A percentile compares a stretch with the other conserved stretches of the same genome.
phyloP scores from a whole-genome alignment of 495 filamentous ascomycete genomes.

The Hypoxylon subgilvum region DNA sequence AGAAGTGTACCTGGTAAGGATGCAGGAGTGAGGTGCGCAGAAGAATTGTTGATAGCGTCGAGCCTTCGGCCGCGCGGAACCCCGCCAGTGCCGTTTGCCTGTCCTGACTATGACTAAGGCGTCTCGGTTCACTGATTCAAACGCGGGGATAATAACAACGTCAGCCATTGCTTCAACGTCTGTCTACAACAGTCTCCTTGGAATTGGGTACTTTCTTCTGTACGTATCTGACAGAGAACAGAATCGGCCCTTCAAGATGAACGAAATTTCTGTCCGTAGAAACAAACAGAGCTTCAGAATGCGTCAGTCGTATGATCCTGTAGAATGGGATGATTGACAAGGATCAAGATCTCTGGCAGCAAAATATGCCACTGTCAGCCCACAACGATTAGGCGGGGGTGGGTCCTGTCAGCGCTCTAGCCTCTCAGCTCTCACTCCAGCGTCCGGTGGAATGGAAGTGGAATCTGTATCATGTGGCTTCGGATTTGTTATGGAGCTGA shows the following conservation, averaged over 20 bases:
- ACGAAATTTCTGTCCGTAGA: not conserved
- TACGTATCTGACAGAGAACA: too few species aligned
- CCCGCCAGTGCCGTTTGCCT: slow-evolving; percentile 13
- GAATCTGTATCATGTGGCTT: slow-evolving; percentile 23
- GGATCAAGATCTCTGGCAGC: slow-evolving; percentile 1
- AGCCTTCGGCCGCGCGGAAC: slow-evolving; percentile 36
- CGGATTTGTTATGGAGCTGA: not conserved
- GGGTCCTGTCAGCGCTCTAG: slow-evolving; percentile 8
- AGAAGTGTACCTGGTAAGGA: slow-evolving; percentile 6
- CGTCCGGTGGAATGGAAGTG: slow-evolving; percentile 38
- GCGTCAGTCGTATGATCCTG: slow-evolving; percentile 14
- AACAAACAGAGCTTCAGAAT: not conserved
- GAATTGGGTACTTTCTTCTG: too few species aligned
- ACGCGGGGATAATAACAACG: too few species aligned
- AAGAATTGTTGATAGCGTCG: slow-evolving; percentile 12
- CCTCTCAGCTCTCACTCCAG: slow-evolving; percentile 9
- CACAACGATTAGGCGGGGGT: slow-evolving; percentile 20
- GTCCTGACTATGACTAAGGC: not conserved
- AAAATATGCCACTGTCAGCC: slow-evolving; percentile 12
- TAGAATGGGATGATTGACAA: slow-evolving; percentile 4
- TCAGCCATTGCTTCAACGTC: too few species aligned
- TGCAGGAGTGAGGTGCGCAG: not conserved
- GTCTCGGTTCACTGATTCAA: too few species aligned
- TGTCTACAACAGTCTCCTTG: too few species aligned
- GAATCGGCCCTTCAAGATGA: not conserved